phyloP scores from a whole-genome alignment of 495 filamentous ascomycete species.

The Neurospora discreta region DNA sequence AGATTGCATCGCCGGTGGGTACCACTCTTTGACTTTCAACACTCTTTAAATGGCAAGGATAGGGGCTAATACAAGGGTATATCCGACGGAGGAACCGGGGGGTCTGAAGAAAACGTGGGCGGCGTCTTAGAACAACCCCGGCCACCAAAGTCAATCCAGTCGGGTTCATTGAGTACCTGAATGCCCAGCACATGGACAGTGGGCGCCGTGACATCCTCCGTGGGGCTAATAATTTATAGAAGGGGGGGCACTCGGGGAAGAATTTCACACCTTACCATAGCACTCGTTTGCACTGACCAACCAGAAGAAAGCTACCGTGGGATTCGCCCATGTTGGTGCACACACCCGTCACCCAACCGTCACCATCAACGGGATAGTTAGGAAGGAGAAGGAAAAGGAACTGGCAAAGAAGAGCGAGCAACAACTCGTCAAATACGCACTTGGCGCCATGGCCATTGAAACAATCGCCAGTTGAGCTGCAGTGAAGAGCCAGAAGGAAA shows the following conservation, averaged over 20 bases:
- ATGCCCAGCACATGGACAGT: neutral
- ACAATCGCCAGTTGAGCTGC: no score
- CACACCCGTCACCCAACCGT: neutral
- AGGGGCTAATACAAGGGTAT: neutral
- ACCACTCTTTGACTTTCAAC: neutral
- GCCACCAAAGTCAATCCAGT: neutral
- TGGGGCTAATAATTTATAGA: neutral
- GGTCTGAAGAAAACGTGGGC: neutral
- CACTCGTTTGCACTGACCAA: neutral
- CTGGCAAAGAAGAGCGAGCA: neutral
- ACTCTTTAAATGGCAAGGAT: neutral
- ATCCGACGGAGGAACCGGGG: neutral
- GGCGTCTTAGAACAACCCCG: neutral
- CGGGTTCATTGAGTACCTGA: neutral
- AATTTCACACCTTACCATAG: neutral
- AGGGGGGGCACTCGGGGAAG: neutral
- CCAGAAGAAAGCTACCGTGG: neutral
- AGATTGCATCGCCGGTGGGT: neutral
- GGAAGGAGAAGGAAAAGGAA: neutral
- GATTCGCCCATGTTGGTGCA: neutral
- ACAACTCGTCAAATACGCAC: neutral
- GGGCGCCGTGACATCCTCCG: neutral
- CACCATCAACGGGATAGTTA: neutral
- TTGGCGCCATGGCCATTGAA: no score
- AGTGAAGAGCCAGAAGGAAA: no score